phyloP scores from a whole-genome alignment of 352 stramenopile genomes.

The Hyaloperonospora arabidopsidis region DNA sequence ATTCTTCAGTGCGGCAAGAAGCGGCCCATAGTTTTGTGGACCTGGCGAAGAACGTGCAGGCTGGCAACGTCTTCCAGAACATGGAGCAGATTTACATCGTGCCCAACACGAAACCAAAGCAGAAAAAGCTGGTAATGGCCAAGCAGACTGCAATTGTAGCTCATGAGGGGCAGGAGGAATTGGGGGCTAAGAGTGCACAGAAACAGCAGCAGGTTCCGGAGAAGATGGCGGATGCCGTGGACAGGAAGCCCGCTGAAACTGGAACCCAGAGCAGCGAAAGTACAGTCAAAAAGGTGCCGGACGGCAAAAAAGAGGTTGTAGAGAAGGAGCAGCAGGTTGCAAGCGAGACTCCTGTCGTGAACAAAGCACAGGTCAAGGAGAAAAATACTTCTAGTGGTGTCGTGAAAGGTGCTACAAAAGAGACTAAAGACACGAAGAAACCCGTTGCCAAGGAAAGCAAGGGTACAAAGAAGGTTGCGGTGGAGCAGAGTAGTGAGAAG shows the following conservation, averaged over 20 bases:
- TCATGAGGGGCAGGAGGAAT: not conserved
- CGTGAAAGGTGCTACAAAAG: constrained; percentile 9
- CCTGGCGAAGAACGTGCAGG: constrained; percentile 70
- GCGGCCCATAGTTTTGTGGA: constrained; percentile 55
- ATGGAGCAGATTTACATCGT: constrained; percentile 81
- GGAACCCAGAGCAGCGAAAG: constrained; percentile 2
- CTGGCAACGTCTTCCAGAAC: constrained; percentile 61
- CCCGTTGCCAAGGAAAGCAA: not conserved
- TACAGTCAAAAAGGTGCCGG: not conserved
- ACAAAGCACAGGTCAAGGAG: constrained; percentile 13
- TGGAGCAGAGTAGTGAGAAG: not conserved
- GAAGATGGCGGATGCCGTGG: not conserved
- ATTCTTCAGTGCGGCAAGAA: constrained; percentile 22
- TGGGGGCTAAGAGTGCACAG: not conserved
- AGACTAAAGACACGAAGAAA: constrained; percentile 9
- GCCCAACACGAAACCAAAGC: constrained; percentile 19
- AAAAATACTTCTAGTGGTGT: constrained; percentile 1
- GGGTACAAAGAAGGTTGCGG: constrained; percentile 4
- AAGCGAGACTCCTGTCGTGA: constrained; percentile 12
- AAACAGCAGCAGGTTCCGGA: not conserved
- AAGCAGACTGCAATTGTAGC: not conserved
- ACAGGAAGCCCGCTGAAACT: not conserved
- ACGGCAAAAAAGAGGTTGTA: constrained; percentile 2
- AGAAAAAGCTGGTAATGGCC: constrained; percentile 3
- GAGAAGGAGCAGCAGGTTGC: constrained; percentile 12